phyloP scores from a whole-genome alignment of 805 yeast genomes.

The Wickerhamomyces sydowiorum region DNA sequence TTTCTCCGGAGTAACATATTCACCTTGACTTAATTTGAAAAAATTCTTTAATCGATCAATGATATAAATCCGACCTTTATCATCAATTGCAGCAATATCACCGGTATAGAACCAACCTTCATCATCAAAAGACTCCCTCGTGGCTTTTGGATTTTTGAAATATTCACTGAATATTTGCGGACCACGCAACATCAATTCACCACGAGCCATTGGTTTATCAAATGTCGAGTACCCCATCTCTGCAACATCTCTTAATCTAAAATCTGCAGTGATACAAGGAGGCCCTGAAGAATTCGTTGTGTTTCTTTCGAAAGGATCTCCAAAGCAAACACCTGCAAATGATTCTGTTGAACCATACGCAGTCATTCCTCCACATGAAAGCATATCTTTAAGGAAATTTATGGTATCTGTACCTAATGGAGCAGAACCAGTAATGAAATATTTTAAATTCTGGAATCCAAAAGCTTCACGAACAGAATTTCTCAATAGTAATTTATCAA shows the following conservation, averaged over 20 bases:
- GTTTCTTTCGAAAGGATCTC: constrained; percentile 39
- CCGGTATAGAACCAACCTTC: constrained; percentile 66
- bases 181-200: constrained; percentile 60
- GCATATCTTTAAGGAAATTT: constrained; percentile 48
- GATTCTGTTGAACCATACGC: constrained; percentile 74
- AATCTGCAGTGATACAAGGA: constrained; percentile 43
- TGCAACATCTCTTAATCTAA: constrained; percentile 55
- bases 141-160: constrained; percentile 48
- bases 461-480: constrained; percentile 34
- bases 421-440: constrained; percentile 53
- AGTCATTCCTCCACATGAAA: constrained; percentile 39
- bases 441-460: constrained; percentile 38
- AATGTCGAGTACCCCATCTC: constrained; percentile 43
- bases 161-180: constrained; percentile 55
- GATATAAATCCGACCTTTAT: constrained; percentile 48
- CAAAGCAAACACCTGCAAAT: constrained; percentile 47
- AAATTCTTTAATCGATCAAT: constrained; percentile 76
- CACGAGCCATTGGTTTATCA: constrained; percentile 38
- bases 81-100: constrained; percentile 51
- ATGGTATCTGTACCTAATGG: constrained; percentile 60
- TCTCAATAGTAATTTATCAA: constrained; percentile 18
- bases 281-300: constrained; percentile 47
- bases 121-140: constrained; percentile 44
- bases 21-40: constrained; percentile 61
- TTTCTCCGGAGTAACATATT: constrained; percentile 70